phyloP scores from a whole-genome alignment of 1,284 basidiomycete species.

The Naganishia sp. region DNA sequence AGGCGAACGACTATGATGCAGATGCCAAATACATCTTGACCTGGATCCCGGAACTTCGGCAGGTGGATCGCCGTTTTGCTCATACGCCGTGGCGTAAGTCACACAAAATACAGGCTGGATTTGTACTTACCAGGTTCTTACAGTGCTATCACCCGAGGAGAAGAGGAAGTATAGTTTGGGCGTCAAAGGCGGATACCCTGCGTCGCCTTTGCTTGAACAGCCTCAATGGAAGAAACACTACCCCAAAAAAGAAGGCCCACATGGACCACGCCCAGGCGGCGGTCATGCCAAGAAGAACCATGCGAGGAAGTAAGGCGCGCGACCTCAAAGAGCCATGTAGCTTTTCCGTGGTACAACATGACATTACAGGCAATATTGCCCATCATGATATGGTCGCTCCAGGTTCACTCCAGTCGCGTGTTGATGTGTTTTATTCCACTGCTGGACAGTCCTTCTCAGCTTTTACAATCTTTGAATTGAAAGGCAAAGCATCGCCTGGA shows the following conservation, averaged over 20 bases:
- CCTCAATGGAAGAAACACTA: slow-evolving; percentile 46
- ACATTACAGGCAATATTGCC: no score
- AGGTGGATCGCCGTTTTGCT: slow-evolving; percentile 43
- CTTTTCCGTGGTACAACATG: no score
- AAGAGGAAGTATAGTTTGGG: slow-evolving; percentile 24
- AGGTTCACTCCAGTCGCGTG: no score
- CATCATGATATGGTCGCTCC: no score
- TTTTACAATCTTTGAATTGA: no score
- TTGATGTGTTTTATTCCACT: no score
- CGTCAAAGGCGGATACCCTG: slow-evolving; percentile 37
- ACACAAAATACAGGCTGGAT: background rate
- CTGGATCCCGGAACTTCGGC: slow-evolving; percentile 58
- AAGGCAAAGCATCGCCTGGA: no score
- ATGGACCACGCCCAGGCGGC: background rate
- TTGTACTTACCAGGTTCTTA: background rate
- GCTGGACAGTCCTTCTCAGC: no score
- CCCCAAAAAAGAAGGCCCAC: slow-evolving; percentile 2
- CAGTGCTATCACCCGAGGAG: slow-evolving; percentile 12
- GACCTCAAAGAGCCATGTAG: no score
- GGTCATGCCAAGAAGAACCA: no score
- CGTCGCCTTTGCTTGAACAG: slow-evolving; percentile 40
- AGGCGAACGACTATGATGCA: slow-evolving; percentile 60
- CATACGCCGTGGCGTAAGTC: slow-evolving; percentile 50
- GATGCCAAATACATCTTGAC: slow-evolving; percentile 57
- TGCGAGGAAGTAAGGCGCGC: no score